Evolutionary conservation across 2,329 filamentous ascomycete species (phyloP).

Genomic region (Claviceps sorghi): DNA sequence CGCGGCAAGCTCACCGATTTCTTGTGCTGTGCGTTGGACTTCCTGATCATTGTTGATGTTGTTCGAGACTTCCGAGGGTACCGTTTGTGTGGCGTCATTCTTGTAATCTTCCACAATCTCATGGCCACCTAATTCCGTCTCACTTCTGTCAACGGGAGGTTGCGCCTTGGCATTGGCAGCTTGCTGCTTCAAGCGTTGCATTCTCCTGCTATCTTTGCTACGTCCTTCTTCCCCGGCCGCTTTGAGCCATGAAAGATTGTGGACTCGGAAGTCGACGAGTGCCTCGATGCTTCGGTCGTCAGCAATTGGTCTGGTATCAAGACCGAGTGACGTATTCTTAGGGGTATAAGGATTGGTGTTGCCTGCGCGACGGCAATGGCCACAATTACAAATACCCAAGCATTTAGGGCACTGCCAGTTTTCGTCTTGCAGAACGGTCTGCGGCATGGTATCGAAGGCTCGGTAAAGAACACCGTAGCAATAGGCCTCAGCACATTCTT

Average conservation of each 20-base stretch:
- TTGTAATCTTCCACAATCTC: slow-evolving; percentile 5
- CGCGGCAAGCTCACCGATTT: not conserved
- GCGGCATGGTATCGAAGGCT: slow-evolving; percentile 80
- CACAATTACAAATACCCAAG: slow-evolving; percentile 73
- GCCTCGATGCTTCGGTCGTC: slow-evolving; percentile 83
- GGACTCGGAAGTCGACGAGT: slow-evolving; percentile 77
- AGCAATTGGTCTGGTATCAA: slow-evolving; percentile 80
- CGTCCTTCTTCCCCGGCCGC: slow-evolving; percentile 42
- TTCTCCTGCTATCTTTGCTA: slow-evolving; percentile 40
- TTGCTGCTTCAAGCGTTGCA: slow-evolving; percentile 40
- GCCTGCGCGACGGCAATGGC: slow-evolving; percentile 50
- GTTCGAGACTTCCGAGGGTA: not conserved
- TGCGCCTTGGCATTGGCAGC: slow-evolving; percentile 44
- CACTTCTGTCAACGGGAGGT: slow-evolving; percentile 19
- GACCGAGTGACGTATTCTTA: slow-evolving; percentile 73
- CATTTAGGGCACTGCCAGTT: slow-evolving; percentile 87
- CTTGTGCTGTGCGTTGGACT: not conserved
- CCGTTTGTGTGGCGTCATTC: not conserved
- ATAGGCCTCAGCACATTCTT: slow-evolving; percentile 59
- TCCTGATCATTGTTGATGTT: not conserved
- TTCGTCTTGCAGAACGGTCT: slow-evolving; percentile 63
- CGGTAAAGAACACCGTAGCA: slow-evolving; percentile 90
- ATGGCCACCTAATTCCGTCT: slow-evolving; percentile 12
- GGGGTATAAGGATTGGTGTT: slow-evolving; percentile 71
- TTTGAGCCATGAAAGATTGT: slow-evolving; percentile 74